Evolutionary conservation across 306 rosid genomes (phyloP).

Genomic region (Pterocarpus santalinus): DNA sequence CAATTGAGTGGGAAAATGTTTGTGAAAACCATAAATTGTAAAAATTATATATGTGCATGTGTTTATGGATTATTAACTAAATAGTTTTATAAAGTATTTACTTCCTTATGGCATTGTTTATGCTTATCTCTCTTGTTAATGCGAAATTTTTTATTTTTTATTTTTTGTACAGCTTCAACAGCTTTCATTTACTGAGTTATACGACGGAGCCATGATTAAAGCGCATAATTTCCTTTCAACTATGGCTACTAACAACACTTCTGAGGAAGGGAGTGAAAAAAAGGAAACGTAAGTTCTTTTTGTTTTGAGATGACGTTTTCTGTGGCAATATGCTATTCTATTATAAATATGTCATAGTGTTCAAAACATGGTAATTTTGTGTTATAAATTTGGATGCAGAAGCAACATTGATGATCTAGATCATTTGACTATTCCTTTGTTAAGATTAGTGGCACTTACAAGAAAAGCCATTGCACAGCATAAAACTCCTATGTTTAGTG

Average conservation of each 20-base stretch:
- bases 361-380: conserved; percentile 18
- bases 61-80: conserved; percentile 17
- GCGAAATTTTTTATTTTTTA: background rate
- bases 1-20: background rate
- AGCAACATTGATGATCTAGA: conserved; percentile 17
- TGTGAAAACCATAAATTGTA: background rate
- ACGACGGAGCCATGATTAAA: conserved; percentile 44
- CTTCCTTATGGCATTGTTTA: conserved; percentile 16
- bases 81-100: conserved; percentile 1
- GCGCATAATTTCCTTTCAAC: conserved; percentile 51
- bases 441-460: background rate
- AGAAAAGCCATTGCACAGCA: background rate
- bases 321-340: conserved; percentile 5
- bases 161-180: conserved; percentile 36
- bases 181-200: conserved; percentile 34
- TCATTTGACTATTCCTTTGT: background rate
- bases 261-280: conserved; percentile 45
- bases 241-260: conserved; percentile 39
- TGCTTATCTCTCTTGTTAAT: conserved; percentile 8
- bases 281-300: conserved; percentile 53
- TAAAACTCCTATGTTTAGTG: background rate
- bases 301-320: conserved; percentile 38
- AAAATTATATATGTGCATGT: background rate
- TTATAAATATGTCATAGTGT: background rate
- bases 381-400: conserved; percentile 23